Percentiles rank a stretch among this genome's conserved stretches.
Evolutionary conservation across 1,284 basidiomycete genomes (phyloP).

Genomic region (Pisolithus thermaeus): DNA sequence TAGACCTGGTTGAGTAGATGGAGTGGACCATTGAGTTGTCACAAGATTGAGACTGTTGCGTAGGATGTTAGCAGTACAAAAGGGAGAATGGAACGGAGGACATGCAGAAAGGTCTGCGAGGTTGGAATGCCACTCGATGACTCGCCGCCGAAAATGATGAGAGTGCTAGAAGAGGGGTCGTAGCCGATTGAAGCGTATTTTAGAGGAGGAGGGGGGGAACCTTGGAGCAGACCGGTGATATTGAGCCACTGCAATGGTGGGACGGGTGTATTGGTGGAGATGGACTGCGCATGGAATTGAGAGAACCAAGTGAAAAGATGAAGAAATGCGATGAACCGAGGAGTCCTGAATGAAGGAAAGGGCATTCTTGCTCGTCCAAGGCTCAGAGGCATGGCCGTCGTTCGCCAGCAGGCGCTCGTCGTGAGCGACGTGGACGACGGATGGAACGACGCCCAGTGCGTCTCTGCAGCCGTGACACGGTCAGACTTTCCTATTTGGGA

Average conservation of each 20-base stretch:
- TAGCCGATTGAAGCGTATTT: slow-evolving; percentile 69
- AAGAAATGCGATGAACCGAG: slow-evolving; percentile 6
- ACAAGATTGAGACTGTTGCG: slow-evolving; percentile 50
- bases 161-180: slow-evolving; percentile 45
- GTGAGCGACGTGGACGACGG: slow-evolving; percentile 8
- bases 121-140: slow-evolving; percentile 58
- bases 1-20: slow-evolving; percentile 44
- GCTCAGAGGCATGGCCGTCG: background rate
- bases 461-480: background rate
- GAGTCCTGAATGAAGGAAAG: background rate
- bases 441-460: background rate
- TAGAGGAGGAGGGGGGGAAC: slow-evolving; percentile 54
- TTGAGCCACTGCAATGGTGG: slow-evolving; percentile 73
- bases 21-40: slow-evolving; percentile 54
- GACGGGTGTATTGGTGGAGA: slow-evolving; percentile 34
- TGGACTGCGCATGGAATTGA: slow-evolving; percentile 12
- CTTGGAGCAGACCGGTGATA: slow-evolving; percentile 48
- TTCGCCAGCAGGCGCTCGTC: slow-evolving; percentile 9
- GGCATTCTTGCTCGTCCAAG: slow-evolving; percentile 5
- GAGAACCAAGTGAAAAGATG: slow-evolving; percentile 7
- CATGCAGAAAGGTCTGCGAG: slow-evolving; percentile 63
- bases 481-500: slow-evolving; percentile 5
- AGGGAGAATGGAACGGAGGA: slow-evolving; percentile 9
- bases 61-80: slow-evolving; percentile 9
- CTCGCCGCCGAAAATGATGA: slow-evolving; percentile 73